phyloP scores from a whole-genome alignment of 305 asterid genomes.

The Fraxinus dipetala region DNA sequence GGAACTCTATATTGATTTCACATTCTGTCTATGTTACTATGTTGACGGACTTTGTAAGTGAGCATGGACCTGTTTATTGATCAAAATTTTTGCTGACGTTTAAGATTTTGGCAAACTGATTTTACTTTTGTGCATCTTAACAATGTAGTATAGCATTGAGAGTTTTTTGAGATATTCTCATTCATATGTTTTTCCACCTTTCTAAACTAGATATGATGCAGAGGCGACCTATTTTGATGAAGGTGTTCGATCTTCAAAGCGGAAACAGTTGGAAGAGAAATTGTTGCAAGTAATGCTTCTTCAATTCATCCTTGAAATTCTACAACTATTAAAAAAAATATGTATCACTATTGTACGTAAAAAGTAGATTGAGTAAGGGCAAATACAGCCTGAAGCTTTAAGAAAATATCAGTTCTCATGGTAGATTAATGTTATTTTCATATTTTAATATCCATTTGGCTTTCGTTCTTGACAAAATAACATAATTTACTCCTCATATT shows the following conservation, averaged over 20 bases:
- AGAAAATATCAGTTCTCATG: neutral
- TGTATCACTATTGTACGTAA: neutral
- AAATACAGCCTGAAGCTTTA: neutral
- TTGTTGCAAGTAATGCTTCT: slow-evolving; percentile 41
- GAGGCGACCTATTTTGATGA: slow-evolving; percentile 57
- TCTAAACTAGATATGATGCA: slow-evolving; percentile 37
- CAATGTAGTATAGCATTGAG: slow-evolving; percentile 15
- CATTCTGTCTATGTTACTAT: neutral
- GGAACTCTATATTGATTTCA: neutral
- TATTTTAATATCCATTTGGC: neutral
- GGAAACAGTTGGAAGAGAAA: slow-evolving; percentile 51
- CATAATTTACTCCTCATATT: neutral
- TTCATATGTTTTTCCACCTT: neutral
- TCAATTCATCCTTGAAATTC: slow-evolving; percentile 6
- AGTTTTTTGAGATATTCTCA: neutral
- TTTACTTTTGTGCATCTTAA: slow-evolving; percentile 2
- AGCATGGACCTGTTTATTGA: neutral
- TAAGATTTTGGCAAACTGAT: slow-evolving; percentile 5
- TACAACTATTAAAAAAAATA: neutral
- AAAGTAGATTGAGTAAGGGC: neutral
- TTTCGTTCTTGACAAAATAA: neutral
- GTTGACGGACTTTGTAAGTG: slow-evolving; percentile 7
- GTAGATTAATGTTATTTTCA: neutral
- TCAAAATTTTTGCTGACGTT: neutral
- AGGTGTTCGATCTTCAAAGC: slow-evolving; percentile 43